Conservation (phyloP, 1,139 yeast species). For the Pichiaceae sp. region DNA sequence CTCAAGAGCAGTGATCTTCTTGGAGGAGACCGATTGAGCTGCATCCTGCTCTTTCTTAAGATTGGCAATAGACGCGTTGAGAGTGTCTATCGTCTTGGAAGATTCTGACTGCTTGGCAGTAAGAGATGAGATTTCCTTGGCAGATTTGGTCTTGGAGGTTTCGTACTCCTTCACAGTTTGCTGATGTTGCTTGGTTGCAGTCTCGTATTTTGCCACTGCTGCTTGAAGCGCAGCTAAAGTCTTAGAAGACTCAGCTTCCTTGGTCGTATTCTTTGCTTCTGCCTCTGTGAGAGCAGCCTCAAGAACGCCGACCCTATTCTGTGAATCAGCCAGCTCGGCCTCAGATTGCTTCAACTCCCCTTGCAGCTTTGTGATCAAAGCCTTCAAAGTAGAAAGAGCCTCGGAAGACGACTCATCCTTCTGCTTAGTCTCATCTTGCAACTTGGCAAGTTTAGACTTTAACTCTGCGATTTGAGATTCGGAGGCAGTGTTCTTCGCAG, state of each 20-base stretch:
- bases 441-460: background rate
- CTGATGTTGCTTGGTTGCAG: background rate
- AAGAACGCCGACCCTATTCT: background rate
- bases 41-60: background rate
- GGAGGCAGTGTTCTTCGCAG: background rate
- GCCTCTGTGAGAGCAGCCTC: background rate
- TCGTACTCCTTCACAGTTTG: background rate
- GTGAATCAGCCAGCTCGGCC: background rate
- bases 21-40: background rate
- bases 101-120: background rate
- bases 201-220: background rate
- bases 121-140: background rate
- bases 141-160: background rate
- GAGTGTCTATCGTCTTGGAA: background rate
- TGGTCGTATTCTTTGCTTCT: background rate
- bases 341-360: too few relatives aligned
- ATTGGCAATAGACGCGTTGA: background rate
- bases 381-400: too few relatives aligned
- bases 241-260: background rate
- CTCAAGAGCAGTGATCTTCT: background rate
- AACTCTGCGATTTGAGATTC: background rate
- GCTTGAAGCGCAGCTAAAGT: background rate
- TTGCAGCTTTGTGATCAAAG: too few relatives aligned
- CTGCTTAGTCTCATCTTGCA: background rate
- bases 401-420: too few relatives aligned